Percentiles rank a stretch among this genome's conserved stretches.
These are phyloP conservation scores for Cinnamomum micranthum DNA, from an alignment of 164 flowering plant genomes.

Conservation along the genomic window DNA sequence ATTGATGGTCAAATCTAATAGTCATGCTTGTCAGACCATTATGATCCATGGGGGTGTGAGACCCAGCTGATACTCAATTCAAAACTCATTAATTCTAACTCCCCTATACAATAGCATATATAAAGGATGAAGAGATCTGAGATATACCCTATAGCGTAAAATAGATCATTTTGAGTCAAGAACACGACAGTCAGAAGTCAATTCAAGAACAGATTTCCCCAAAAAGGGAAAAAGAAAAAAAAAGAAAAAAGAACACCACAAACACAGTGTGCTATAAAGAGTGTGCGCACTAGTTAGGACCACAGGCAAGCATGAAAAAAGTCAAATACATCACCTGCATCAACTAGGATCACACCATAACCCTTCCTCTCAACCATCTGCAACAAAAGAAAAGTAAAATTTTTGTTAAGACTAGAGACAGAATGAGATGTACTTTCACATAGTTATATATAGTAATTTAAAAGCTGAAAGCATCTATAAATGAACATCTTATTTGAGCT, in stretches of 20 bases:
- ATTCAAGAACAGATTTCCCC: too few relatives aligned
- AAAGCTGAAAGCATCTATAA: neutral
- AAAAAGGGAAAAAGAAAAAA: neutral
- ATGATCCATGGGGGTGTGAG: too few relatives aligned
- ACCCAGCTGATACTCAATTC: too few relatives aligned
- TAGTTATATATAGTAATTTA: neutral
- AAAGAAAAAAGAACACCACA: neutral
- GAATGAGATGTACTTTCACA: neutral
- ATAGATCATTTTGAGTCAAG: too few relatives aligned
- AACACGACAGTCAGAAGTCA: too few relatives aligned
- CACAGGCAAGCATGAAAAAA: neutral
- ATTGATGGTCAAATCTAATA: too few relatives aligned
- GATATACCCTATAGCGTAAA: too few relatives aligned
- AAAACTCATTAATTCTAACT: too few relatives aligned
- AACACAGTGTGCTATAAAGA: too few relatives aligned
- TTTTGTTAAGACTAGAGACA: neutral
- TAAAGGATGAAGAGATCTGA: too few relatives aligned
- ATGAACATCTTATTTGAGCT: neutral
- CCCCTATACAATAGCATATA: too few relatives aligned
- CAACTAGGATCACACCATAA: slow-evolving; percentile 11
- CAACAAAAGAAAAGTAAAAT: neutral
- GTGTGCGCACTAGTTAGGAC: neutral
- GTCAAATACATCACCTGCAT: slow-evolving; percentile 4
- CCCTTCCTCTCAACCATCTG: slow-evolving; percentile 8
- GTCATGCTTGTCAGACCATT: too few relatives aligned